These are phyloP conservation scores for Rosa hybrid DNA, from an alignment of 331 rosid species.

Conservation along the genomic window DNA sequence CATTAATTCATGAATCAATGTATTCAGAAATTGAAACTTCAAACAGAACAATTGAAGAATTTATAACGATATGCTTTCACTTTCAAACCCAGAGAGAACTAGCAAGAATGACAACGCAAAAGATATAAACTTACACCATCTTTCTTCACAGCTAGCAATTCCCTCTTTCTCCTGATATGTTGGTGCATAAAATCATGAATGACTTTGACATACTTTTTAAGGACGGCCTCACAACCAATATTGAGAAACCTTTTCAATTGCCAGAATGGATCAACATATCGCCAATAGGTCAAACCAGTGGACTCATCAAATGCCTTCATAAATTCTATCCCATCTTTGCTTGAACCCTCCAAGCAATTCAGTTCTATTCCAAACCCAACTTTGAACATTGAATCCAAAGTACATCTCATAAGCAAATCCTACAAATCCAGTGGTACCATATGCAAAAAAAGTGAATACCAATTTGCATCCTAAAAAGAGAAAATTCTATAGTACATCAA, in stretches of 20 bases:
- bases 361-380: constrained; percentile 69
- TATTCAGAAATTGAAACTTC: not conserved
- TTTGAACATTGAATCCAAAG: constrained; percentile 68
- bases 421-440: constrained; percentile 12
- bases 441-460: too few relatives aligned
- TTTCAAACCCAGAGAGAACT: not conserved
- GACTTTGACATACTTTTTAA: constrained; percentile 47
- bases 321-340: constrained; percentile 52
- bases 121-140: constrained; percentile 37
- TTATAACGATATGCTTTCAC: too few relatives aligned
- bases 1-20: not conserved
- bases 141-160: constrained; percentile 26
- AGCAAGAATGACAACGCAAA: not conserved
- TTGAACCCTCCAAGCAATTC: constrained; percentile 54
- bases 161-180: constrained; percentile 46
- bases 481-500: too few relatives aligned
- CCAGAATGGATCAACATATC: constrained; percentile 68
- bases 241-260: constrained; percentile 55
- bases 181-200: constrained; percentile 51
- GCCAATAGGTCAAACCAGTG: constrained; percentile 45
- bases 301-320: constrained; percentile 70
- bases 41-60: not conserved
- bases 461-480: too few relatives aligned
- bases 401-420: constrained; percentile 60
- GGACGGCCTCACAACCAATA: constrained; percentile 61